Evolutionary conservation across 164 flowering plant species (phyloP).

Genomic region (Stephania japonica): DNA sequence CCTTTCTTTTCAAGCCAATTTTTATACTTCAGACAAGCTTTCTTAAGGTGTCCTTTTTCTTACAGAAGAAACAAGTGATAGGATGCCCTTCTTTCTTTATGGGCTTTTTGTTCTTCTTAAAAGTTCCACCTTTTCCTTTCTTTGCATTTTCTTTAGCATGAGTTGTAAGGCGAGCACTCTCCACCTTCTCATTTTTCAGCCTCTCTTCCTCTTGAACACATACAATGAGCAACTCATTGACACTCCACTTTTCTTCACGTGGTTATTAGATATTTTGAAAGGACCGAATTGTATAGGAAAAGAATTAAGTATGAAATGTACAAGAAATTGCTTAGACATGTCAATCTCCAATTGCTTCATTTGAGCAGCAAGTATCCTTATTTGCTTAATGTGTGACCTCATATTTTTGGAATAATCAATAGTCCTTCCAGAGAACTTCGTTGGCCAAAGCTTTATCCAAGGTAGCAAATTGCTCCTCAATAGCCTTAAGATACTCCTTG

Average conservation of each 20-base stretch:
- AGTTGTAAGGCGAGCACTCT: too few relatives aligned
- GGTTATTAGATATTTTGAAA: slow-evolving; percentile 9
- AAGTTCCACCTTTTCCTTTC: too few relatives aligned
- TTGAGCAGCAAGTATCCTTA: background rate
- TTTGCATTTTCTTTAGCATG: too few relatives aligned
- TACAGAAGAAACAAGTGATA: too few relatives aligned
- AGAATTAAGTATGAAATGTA: background rate
- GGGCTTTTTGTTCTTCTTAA: too few relatives aligned
- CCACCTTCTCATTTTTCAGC: background rate
- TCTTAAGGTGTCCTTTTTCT: too few relatives aligned
- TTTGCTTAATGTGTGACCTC: slow-evolving; percentile 4
- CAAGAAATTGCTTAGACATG: background rate
- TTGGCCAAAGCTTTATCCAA: slow-evolving; percentile 4
- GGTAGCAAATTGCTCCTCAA: background rate
- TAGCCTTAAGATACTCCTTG: too few relatives aligned
- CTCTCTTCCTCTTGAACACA: slow-evolving; percentile 11
- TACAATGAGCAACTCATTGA: slow-evolving; percentile 7
- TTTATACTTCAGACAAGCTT: too few relatives aligned
- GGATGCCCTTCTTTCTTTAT: too few relatives aligned
- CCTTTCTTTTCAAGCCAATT: too few relatives aligned
- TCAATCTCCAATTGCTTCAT: background rate
- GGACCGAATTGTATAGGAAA: background rate
- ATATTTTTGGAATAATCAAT: background rate
- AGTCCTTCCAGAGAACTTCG: background rate
- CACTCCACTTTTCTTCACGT: background rate